These are phyloP conservation scores for Phytophthora kernoviae DNA, from an alignment of 352 stramenopile species.

Conservation along the genomic window DNA sequence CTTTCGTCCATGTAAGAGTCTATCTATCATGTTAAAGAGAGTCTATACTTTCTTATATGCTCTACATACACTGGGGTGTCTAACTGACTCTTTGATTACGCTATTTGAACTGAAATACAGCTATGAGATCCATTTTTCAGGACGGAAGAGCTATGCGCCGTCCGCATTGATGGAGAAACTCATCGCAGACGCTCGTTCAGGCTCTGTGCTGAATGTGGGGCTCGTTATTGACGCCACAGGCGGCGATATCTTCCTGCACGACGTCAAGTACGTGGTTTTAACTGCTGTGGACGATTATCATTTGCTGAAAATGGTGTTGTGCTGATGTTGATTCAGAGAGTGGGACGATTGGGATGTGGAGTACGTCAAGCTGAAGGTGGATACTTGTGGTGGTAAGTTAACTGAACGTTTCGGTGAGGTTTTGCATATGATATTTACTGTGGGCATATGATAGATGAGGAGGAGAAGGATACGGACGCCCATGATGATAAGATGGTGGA, in stretches of 20 bases:
- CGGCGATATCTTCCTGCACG: constrained; percentile 72
- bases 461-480: constrained; percentile 38
- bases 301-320: constrained; percentile 4
- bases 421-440: background rate
- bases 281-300: background rate
- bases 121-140: constrained; percentile 84
- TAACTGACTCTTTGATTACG: constrained; percentile 4
- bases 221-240: constrained; percentile 82
- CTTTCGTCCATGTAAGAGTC: constrained; percentile 74
- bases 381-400: constrained; percentile 9
- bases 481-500: constrained; percentile 59
- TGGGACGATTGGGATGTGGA: constrained; percentile 90
- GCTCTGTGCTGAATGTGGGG: constrained; percentile 70
- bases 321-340: constrained; percentile 54
- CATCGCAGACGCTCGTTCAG: constrained; percentile 61
- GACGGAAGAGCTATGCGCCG: constrained; percentile 62
- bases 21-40: background rate
- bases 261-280: constrained; percentile 61
- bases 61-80: background rate
- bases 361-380: constrained; percentile 70
- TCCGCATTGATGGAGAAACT: constrained; percentile 85
- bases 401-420: background rate
- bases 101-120: constrained; percentile 29
- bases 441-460: constrained; percentile 29
- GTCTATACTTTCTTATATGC: background rate